phyloP scores from a whole-genome alignment of 345 rosid genomes.

The Salix purpurea region DNA sequence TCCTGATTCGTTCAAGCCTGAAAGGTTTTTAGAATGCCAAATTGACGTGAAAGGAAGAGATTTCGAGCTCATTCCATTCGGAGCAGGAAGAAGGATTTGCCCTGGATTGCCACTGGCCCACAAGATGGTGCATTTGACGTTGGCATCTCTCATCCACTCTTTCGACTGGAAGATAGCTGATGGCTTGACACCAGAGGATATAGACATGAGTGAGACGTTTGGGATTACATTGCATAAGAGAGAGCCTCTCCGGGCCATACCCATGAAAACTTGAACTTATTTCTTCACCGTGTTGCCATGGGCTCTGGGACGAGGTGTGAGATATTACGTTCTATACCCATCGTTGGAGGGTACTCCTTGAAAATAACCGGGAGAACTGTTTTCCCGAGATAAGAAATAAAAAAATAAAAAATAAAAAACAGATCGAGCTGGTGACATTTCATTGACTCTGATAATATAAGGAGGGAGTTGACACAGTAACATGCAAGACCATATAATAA shows the following conservation, averaged over 20 bases:
- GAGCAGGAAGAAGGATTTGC: slow-evolving; percentile 37
- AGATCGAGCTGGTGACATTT: too few species aligned
- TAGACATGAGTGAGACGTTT: slow-evolving; percentile 20
- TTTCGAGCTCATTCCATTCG: slow-evolving; percentile 22
- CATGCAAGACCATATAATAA: too few species aligned
- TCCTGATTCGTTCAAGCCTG: not conserved
- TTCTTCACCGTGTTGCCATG: too few species aligned
- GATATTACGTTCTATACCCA: too few species aligned
- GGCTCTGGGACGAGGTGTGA: too few species aligned
- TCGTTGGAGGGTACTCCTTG: too few species aligned
- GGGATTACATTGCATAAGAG: slow-evolving; percentile 35
- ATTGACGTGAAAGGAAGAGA: slow-evolving; percentile 11
- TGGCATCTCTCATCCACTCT: slow-evolving; percentile 35
- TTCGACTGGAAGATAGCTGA: slow-evolving; percentile 32
- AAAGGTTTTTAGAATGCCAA: slow-evolving; percentile 5
- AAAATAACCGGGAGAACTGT: too few species aligned
- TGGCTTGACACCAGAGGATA: slow-evolving; percentile 5
- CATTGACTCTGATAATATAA: too few species aligned
- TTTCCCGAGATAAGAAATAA: too few species aligned
- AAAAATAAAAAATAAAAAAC: too few species aligned
- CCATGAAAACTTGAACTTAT: not conserved
- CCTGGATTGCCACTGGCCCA: slow-evolving; percentile 37
- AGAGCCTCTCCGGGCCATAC: slow-evolving; percentile 16
- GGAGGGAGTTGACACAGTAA: too few species aligned
- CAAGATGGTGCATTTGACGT: slow-evolving; percentile 32